Percentiles rank a stretch among this genome's conserved stretches.
Conservation (phyloP, 768 basidiomycete species). For the Leccinum truebloodii region DNA sequence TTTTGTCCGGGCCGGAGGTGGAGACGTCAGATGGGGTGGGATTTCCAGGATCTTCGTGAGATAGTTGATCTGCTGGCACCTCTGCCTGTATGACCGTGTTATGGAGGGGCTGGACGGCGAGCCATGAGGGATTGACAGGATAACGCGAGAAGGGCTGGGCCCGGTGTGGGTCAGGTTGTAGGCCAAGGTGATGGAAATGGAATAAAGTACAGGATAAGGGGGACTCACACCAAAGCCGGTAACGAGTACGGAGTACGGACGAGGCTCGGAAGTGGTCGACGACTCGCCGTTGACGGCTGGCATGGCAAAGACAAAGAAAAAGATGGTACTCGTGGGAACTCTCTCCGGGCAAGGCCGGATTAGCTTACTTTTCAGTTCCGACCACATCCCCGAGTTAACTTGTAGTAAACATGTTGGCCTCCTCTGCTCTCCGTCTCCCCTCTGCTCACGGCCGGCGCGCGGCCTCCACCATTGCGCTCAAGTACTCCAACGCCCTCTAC, state of each 20-base stretch:
- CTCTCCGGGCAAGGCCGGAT: slow-evolving; percentile 12
- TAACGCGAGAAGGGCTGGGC: slow-evolving; percentile 57
- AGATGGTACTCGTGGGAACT: slow-evolving; percentile 8
- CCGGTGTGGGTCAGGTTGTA: slow-evolving; percentile 22
- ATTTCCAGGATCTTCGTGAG: slow-evolving; percentile 17
- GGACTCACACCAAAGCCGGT: slow-evolving; percentile 57
- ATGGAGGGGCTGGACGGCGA: slow-evolving; percentile 63
- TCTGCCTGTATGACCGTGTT: slow-evolving; percentile 51
- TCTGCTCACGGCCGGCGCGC: slow-evolving; percentile 56
- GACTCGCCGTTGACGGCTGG: slow-evolving; percentile 28
- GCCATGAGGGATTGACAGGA: slow-evolving; percentile 69
- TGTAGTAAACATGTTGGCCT: slow-evolving; percentile 51
- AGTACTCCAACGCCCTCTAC: slow-evolving; percentile 84
- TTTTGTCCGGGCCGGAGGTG: slow-evolving; percentile 9
- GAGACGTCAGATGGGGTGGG: background rate
- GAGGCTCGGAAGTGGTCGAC: slow-evolving; percentile 26
- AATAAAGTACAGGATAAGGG: slow-evolving; percentile 24
- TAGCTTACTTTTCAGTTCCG: slow-evolving; percentile 5
- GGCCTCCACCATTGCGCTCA: slow-evolving; percentile 74
- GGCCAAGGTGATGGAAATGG: slow-evolving; percentile 20
- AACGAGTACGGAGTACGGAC: slow-evolving; percentile 46
- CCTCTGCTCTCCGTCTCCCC: slow-evolving; percentile 54
- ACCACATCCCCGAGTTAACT: background rate
- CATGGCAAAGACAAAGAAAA: slow-evolving; percentile 24
- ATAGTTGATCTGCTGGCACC: slow-evolving; percentile 27